Base-by-base conservation (phyloP, 1,284 basidiomycete genomes). In the Laetiporus sulphureus region DNA sequence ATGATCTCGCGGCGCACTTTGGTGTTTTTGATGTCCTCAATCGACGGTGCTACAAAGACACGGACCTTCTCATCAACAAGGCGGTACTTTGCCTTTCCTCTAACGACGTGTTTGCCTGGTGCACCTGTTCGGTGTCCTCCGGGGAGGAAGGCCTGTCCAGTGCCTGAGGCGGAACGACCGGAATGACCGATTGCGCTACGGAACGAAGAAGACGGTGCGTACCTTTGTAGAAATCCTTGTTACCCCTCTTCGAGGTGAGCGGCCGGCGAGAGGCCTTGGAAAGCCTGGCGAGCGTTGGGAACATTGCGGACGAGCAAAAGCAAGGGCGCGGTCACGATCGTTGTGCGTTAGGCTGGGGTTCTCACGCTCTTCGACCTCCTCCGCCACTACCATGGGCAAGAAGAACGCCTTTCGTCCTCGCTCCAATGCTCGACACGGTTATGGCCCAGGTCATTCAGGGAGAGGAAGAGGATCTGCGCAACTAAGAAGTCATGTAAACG, bases 141-240 rank as follows among this genome's bases (percentile, higher is more conserved):
- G 10, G 89, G 88, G 15, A 91, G 76, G 48, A 69, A 75, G 0
- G 89, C 81, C 60, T 91, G 89, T 33, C 90, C 69, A 15, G 84
- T 92, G 34, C 90, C 89, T 91, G 51, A n/a, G n/a, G 23, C 23
- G 40, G 13, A 6, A 25, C 31, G 16, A 22, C 18, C 22, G 21
- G 30, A 18, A 24, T 24, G 16, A 16, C 10, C 6, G 5, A 5
- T 25, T 21, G 1, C 3, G 11, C 21, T 7, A 15, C 32, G 4
- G n/a, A 13, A 41, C 16, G 11, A 27, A 10, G 12, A 13, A 38
- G 23, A 20, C 5, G 16, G 11, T 2, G 61, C 65, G 25, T 8
- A 84, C 91, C 92, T 65, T 95, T 96, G 73, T 94, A 95, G 60
- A 74, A 95, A 62, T 95, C 90, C 57, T 94, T 95, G 69, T 93